Base-by-base conservation (phyloP, 2,329 filamentous ascomycete species). In the Alternaria incomplexa region DNA sequence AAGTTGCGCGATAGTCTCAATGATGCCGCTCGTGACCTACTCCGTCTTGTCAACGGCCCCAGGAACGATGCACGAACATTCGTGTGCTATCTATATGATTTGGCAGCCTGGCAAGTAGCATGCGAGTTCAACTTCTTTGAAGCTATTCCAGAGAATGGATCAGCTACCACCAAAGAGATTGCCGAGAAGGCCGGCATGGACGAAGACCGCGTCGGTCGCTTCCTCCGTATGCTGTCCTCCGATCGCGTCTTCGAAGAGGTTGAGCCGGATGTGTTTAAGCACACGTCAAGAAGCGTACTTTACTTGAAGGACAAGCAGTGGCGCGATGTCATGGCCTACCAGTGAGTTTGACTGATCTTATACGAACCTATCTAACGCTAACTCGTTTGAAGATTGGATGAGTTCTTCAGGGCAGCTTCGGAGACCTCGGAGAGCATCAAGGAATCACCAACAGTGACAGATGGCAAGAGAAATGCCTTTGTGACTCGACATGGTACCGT, bases 321-420 rank as follows among this genome's bases (percentile, higher is more conserved):
- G 57, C 47, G 63, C 32, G 65, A 62, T 51, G 63, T 63, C 5
- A 62, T 63, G 54, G 63, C 68, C 23, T 68, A 66, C 22, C 64
- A 73, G 66, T 68, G 47, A 10, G n/a, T n/a, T n/a, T n/a, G n/a
- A 5, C 5, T 6, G 13, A 3, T 17, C 3, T 3, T 2, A 3
- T 3, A 12, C 22, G 17, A 28, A 3, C 23, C 0, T 0, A 40
- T 5, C 5, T 26, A 5, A 26, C 32, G 15, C 47, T 64, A 9
- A 61, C 13, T 15, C 10, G 20, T 22, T 13, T 36, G 36, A 17
- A 68, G 66, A 45, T 22, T 76, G 32, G 75, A 77, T 52, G 75
- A 77, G 32, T 72, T 75, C 61, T 69, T 77, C 59, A 66, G 66
- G 48, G 75, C 76, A 9, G 68, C 73, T 15, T 70, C 72, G 2